Base-by-base conservation (phyloP, 495 filamentous ascomycete species). In the Neurospora sp. region DNA sequence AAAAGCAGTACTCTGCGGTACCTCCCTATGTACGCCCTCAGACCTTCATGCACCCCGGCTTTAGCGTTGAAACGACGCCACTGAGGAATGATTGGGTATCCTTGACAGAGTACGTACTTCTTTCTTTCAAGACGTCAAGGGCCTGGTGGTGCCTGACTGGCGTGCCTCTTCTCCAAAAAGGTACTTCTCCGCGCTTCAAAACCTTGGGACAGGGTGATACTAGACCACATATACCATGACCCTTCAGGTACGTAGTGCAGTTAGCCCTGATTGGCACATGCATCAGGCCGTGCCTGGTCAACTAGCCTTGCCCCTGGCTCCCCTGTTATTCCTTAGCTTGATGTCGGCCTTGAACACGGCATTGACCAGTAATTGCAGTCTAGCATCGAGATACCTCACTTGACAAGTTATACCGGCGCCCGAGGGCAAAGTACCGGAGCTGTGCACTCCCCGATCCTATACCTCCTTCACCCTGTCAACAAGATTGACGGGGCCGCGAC, bases 41-140 rank as follows among this genome's bases (percentile, higher is more conserved):
- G 71, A 69, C 72, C 14, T 40, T 74, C 71, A 76, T 76, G 77
- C 76, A 79, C 76, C 79, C 77, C 78, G 74, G 78, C 71, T 77
- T 74, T 74, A 74, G 75, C 73, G 72, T 76, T 79, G 78, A 82
- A 82, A 80, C 79, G 74, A 74, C 72, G 74, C 75, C 75, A 73
- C 72, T 62, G 23, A 39, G 18, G 49, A 54, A 27, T 69, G 23
- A 39, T 62, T 27, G 31, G 16, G 44, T 38, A 14, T 37, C 37
- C 20, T 11, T 54, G 46, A 72, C 69, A 70, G 42, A 71, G 9
- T 72, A 49, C 46, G 71, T 42, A 37, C 14, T 18, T 42, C 41
- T 7, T 42, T 42, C 16, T 42, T 42, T 18, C 41, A 42, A 42
- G 41, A 16, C 41, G 16, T 42, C 41, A 42, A 42, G 41, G 41